phyloP scores from a whole-genome alignment of 306 rosid genomes.

The Senna siamea region DNA sequence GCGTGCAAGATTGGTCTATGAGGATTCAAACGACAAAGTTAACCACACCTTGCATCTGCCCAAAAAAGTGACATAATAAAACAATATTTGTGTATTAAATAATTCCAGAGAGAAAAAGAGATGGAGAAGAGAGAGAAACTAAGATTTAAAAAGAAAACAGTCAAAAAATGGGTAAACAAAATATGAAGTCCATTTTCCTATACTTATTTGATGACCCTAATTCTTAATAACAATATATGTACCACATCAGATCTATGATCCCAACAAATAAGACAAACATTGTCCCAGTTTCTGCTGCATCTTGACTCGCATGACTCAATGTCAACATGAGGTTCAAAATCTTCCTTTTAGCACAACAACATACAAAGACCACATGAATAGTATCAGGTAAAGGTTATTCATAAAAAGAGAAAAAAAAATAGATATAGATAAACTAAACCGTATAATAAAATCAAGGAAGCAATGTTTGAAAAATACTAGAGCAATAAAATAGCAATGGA shows the following conservation, averaged over 20 bases:
- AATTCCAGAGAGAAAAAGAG: neutral
- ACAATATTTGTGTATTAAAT: constrained; percentile 25
- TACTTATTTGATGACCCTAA: constrained; percentile 4
- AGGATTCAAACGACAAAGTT: constrained; percentile 94
- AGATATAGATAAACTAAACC: neutral
- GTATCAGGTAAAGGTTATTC: constrained; percentile 11
- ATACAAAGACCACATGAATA: constrained; percentile 12
- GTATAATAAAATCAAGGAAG: too few species aligned
- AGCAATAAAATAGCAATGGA: too few species aligned
- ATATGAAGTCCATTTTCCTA: constrained; percentile 21
- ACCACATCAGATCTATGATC: neutral
- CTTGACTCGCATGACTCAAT: constrained; percentile 12
- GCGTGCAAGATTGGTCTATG: constrained; percentile 98
- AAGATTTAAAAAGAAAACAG: neutral
- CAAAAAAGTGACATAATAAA: constrained; percentile 7
- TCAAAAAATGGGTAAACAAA: neutral
- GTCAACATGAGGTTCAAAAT: constrained; percentile 17
- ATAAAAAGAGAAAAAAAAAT: neutral
- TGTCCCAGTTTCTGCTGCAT: neutral
- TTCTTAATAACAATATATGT: constrained; percentile 3
- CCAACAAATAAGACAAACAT: constrained; percentile 2
- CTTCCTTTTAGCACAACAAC: neutral
- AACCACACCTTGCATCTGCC: constrained; percentile 92
- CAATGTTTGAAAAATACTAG: too few species aligned
- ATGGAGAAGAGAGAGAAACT: neutral